Base-by-base conservation (phyloP, 2,329 filamentous ascomycete species). In the Phialemoniopsis sp. region DNA sequence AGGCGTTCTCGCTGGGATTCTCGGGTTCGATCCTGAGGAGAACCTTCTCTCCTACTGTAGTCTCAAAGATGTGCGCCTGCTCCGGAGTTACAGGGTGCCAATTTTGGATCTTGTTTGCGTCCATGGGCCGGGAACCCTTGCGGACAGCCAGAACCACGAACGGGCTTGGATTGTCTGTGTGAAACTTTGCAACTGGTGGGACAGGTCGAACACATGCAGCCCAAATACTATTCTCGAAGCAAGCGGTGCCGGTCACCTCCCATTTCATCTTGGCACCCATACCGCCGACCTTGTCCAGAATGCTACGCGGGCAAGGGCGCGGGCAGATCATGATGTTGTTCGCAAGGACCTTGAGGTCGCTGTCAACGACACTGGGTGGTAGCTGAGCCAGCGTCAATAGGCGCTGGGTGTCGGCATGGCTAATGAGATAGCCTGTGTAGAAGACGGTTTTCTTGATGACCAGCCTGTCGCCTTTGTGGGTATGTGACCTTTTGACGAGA, bases 301-400 rank as follows among this genome's bases (percentile, higher is more conserved):
- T 83, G 47, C 73, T 77, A 37, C 76, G 71, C 3, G 85, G 80
- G 36, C 85, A 87, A 0, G 85, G 81, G 10, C 86, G 82, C 2
- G 89, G 84, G 29, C 85, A 86, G 56, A 98, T 97, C 53, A 96
- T 75, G 51, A 98, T 90, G 61, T 85, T 91, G 63, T 94, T 95
- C 34, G 85, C 90, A 52, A 95, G 82, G 45, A 82, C 79, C 47
- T 87, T 89, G 47, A 95, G 68, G 37, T 94, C 87, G 38, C 77
- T 73, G 37, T 85, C 80, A 19, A 32, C 17, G 39, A 81, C 66
- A 42, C 76, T 73, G 4, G 68, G 55, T 4, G 84, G 83, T 15
- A 88, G 67, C 37, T 80, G 63, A 21, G 82, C 80, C n/a, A 95
- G 72, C 6, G 76, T 74, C 40, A 87, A 76, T 29, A 97, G 70